Base-by-base conservation (phyloP, 768 basidiomycete genomes). In the Lactarius pseudohatsudake region DNA sequence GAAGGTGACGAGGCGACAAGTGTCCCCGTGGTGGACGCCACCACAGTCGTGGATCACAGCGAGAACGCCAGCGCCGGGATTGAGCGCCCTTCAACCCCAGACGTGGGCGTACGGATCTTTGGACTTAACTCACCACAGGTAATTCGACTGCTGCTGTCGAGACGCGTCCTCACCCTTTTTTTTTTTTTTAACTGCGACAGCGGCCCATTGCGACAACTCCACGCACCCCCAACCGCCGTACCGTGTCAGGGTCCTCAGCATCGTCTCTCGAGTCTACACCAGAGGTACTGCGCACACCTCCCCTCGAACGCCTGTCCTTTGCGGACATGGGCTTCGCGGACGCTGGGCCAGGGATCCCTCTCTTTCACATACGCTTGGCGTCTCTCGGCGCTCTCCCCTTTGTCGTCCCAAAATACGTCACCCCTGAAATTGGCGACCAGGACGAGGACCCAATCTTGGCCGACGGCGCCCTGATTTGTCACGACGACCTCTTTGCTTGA, bases 21-120 rank as follows among this genome's bases (percentile, higher is more conserved):
- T 47, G 45, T 50, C 47, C 22, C 22, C 13, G 47, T 50, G 11
- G 45, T 36, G 32, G 67, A 34, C 20, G 43, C 16, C 40, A 34
- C 50, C 34, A 1, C 54, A 20, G n/a, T n/a, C 45, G 18, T 71
- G 64, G 77, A 76, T 62, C 72, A 66, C 61, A 75, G 74, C 60
- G 74, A 71, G 66, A 74, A 76, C 11, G 69, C 66, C 7, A 71
- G 77, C 59, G 67, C 80, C 57, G 74, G 76, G 61, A 74, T 78
- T 69, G 75, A 79, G 60, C 71, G 75, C 45, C 81, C 81, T 63
- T 78, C 84, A 34, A 75, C 81, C 72, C 82, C 82, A 41, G 80
- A 82, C 59, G 38, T 47, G 30, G 28, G 56, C 59, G 41, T 28
- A 57, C 76, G 76, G 59, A 80, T 79, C 71, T 75, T 75, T 69